Evolutionary conservation across 2,329 filamentous ascomycete species (phyloP).

Genomic region (Botrytis sinoallii): DNA sequence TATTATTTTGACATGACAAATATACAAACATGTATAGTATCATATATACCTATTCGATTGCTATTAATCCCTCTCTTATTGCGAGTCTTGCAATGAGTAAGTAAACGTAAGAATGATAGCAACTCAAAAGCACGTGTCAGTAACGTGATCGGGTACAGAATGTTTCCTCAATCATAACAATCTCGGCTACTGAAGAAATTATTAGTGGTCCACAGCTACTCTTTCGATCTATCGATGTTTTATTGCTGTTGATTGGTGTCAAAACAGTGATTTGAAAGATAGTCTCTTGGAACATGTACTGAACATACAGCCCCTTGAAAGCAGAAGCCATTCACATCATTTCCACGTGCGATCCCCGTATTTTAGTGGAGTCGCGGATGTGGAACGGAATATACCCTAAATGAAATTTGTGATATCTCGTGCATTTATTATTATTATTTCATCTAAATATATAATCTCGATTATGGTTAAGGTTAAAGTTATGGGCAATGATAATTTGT

Average conservation of each 20-base stretch:
- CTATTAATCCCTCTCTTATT: neutral
- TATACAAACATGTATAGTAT: neutral
- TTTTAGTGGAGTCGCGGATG: neutral
- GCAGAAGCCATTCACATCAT: neutral
- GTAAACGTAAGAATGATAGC: neutral
- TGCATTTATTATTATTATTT: neutral
- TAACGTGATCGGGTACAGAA: neutral
- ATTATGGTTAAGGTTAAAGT: neutral
- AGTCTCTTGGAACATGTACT: neutral
- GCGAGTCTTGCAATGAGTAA: neutral
- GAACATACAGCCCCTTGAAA: neutral
- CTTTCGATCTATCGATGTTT: neutral
- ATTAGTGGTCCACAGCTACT: too few species aligned
- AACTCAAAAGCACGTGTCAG: neutral
- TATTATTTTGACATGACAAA: neutral
- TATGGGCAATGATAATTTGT: neutral
- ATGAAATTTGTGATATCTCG: constrained; percentile 1
- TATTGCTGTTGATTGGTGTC: neutral
- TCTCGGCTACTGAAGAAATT: neutral
- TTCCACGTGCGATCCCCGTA: neutral
- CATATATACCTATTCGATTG: neutral
- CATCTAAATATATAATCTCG: neutral
- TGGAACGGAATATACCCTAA: neutral
- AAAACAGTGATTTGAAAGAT: neutral
- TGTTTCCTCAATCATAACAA: neutral